phyloP scores from a whole-genome alignment of 2,329 filamentous ascomycete species.

The Fusarium sp. region DNA sequence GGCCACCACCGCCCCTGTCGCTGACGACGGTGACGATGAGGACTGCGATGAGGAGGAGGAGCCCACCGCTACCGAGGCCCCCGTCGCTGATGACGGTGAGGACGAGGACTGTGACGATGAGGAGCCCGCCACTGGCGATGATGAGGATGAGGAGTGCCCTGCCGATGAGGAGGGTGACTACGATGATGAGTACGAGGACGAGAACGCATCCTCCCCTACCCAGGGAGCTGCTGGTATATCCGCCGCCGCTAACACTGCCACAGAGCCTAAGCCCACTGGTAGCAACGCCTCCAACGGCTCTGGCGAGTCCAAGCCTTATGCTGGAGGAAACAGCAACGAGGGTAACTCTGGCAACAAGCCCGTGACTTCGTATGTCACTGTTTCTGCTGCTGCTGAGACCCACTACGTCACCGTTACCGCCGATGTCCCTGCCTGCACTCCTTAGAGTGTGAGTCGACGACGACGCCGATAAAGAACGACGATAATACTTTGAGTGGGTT shows the following conservation, averaged over 20 bases:
- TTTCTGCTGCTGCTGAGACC: slow-evolving; percentile 21
- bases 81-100: slow-evolving; percentile 26
- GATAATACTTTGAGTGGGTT: neutral
- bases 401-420: slow-evolving; percentile 39
- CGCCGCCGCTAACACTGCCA: slow-evolving; percentile 7
- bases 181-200: slow-evolving; percentile 18
- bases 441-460: neutral
- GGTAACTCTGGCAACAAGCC: slow-evolving; percentile 15
- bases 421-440: slow-evolving; percentile 33
- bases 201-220: neutral
- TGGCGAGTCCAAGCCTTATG: slow-evolving; percentile 1
- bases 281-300: slow-evolving; percentile 10
- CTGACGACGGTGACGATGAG: slow-evolving; percentile 35
- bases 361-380: slow-evolving; percentile 39
- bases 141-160: slow-evolving; percentile 41
- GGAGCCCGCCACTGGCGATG: slow-evolving; percentile 21
- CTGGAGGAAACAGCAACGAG: neutral
- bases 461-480: neutral
- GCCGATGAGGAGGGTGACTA: slow-evolving; percentile 39
- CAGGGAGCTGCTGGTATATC: slow-evolving; percentile 10
- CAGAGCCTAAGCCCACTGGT: slow-evolving; percentile 11
- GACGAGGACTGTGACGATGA: slow-evolving; percentile 26
- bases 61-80: neutral
- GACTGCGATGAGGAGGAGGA: slow-evolving; percentile 36
- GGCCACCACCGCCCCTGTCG: slow-evolving; percentile 21